Base-by-base conservation (phyloP, 176 grass and related monocot species). In the Oryza coarctata region DNA sequence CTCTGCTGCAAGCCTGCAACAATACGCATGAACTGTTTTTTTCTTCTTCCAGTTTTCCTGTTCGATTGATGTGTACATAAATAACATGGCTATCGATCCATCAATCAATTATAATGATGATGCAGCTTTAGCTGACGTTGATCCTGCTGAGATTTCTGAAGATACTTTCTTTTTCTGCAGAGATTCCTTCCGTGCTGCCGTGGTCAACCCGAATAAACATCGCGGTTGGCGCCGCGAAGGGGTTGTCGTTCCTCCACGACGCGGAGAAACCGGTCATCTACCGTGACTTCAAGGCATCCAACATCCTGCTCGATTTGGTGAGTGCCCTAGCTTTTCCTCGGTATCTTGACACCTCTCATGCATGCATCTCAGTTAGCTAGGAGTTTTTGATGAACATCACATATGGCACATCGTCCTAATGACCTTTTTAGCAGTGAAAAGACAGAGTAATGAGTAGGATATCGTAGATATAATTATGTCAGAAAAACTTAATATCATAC, bases 201-300 rank as follows among this genome's bases (percentile, higher is more conserved):
- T 95, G 93, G 93, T 79, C 83, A 26, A 95, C 90, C 30, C 49
- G 93, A 80, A 38, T 92, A 43, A 92, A 92, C 77, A 90, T 95
- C 38, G 93, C 90, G 36, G 90, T 95, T 8, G 93, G 93, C 74
- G 90, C 90, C 22, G 93, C 93, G 17, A 95, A 95, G 64, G 93
- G 93, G 1, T 67, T 95, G 85, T 78, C 90, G 23, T 95, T 95
- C 84, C 93, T 95, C 80, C 93, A 95, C 40, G 83, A 90, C 28
- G 87, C 90, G 10, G 93, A 95, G 90, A 95, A 95, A 71, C 93
- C 93, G 63, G 93, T 95, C 13, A 95, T 95, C 86, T 95, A 95
- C 85, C 87, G 93, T 26, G 93, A 95, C 70, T 95, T 95, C 78
- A 95, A 95, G 88, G 85, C 90, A 45, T 95, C 93, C 58, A 95